Base-by-base conservation (phyloP, 2,329 filamentous ascomycete genomes). In the Aspergillus latus region DNA sequence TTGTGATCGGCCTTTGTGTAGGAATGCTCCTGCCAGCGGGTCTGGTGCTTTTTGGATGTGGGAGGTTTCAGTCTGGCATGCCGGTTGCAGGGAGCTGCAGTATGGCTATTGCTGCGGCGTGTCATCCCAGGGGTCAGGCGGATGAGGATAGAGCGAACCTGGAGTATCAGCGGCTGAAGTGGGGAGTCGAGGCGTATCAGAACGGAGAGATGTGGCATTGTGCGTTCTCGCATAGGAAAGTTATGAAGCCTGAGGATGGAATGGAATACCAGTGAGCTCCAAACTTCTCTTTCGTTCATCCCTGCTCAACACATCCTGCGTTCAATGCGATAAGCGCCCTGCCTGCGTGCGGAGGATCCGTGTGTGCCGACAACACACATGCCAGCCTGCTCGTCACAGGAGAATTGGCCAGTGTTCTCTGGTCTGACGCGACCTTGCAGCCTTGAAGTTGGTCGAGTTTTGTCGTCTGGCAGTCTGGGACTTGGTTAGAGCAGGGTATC, bases 41-140 rank as follows among this genome's bases (percentile, higher is more conserved):
- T 11, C 47, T 62, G 2, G 29, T 62, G 7, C 47, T 57, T 0
- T 36, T 69, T 2, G 61, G 65, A 1, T 60, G 47, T 10, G 48
- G 56, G 43, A 59, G 54, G 15, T 63, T 65, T 21, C 54, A 61
- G 28, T 54, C 62, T 2, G 59, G 57, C 0, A 70, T 73, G 51
- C 69, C 68, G 1, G 57, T 73, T 21, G 69, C 59, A 1, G 62
- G 62, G 1, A 73, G 64, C 34, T 72, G 70, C 52, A 73, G 69
- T 49, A 54, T 65, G 8, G 72, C 67, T 8, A 72, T 73, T 45
- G 64, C 66, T 5, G 69, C 70, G 5, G 68, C 69, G 11, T 73
- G 70, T 58, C 70, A 72, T 43, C 49, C 39, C 9, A 5, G 43
- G 26, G 26, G n/a, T 47, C 16, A 5, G 1, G 2, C 2, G 9